These are phyloP conservation scores for Malbranchea zuffiana DNA, from an alignment of 2,329 filamentous ascomycete genomes.

Conservation along the genomic window DNA sequence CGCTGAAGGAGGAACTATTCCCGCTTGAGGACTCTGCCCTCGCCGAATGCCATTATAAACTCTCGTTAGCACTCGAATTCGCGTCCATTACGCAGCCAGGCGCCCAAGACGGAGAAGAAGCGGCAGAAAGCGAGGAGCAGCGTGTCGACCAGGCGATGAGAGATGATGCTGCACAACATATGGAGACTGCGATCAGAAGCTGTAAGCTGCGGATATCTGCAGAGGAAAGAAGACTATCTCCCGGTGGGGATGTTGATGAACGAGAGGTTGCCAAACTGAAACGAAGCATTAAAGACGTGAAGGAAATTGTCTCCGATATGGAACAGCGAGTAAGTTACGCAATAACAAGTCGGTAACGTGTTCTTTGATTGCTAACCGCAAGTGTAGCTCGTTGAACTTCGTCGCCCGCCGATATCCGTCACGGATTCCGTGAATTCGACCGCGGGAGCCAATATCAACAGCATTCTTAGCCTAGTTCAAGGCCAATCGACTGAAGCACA, in stretches of 20 bases:
- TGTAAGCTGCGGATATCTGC: slow-evolving; percentile 45
- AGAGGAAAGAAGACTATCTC: slow-evolving; percentile 39
- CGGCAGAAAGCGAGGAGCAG: slow-evolving; percentile 15
- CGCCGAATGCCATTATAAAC: slow-evolving; percentile 92
- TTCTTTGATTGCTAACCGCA: slow-evolving; percentile 14
- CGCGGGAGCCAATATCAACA: slow-evolving; percentile 31
- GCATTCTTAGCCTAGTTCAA: slow-evolving; percentile 48
- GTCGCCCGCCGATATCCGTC: slow-evolving; percentile 42
- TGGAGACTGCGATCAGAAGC: slow-evolving; percentile 50
- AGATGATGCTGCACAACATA: slow-evolving; percentile 47
- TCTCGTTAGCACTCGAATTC: slow-evolving; percentile 90
- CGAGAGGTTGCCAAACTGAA: slow-evolving; percentile 31
- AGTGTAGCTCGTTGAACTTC: slow-evolving; percentile 45
- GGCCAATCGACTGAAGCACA: slow-evolving; percentile 44
- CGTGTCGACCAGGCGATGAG: slow-evolving; percentile 47
- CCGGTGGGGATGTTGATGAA: slow-evolving; percentile 30
- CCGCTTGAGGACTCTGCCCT: slow-evolving; percentile 71
- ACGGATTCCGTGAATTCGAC: slow-evolving; percentile 33
- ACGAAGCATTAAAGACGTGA: slow-evolving; percentile 46
- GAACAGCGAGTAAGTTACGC: slow-evolving; percentile 43
- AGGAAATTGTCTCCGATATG: slow-evolving; percentile 52
- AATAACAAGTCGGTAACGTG: too few species aligned
- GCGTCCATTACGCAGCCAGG: slow-evolving; percentile 56
- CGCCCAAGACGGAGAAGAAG: slow-evolving; percentile 31
- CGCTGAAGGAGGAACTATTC: slow-evolving; percentile 68